phyloP scores from a whole-genome alignment of 2,329 filamentous ascomycete genomes.

The Talaromyces rugulosus region DNA sequence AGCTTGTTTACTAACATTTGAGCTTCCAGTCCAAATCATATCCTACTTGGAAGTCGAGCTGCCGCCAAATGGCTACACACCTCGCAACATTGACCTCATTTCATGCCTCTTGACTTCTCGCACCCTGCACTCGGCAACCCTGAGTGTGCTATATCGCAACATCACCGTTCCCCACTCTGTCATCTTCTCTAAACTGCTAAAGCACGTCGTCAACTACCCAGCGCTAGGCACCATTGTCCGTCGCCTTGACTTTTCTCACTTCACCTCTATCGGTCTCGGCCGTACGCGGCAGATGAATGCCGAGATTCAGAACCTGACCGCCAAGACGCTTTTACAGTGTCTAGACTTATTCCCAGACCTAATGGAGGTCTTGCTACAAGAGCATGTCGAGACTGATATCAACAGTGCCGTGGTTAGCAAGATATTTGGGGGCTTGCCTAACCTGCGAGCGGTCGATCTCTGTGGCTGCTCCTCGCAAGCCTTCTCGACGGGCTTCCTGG shows the following conservation, averaged over 20 bases:
- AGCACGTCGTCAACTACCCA: slow-evolving; percentile 63
- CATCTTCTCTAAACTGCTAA: slow-evolving; percentile 77
- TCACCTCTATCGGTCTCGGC: slow-evolving; percentile 74
- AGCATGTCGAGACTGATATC: slow-evolving; percentile 75
- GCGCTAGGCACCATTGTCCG: slow-evolving; percentile 70
- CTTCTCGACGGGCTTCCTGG: slow-evolving; percentile 64
- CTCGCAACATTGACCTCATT: slow-evolving; percentile 74
- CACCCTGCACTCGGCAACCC: slow-evolving; percentile 66
- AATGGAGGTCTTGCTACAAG: slow-evolving; percentile 73
- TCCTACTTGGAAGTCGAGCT: slow-evolving; percentile 70
- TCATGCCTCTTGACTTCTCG: slow-evolving; percentile 72
- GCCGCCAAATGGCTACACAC: slow-evolving; percentile 68
- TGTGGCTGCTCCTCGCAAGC: slow-evolving; percentile 66
- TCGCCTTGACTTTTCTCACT: slow-evolving; percentile 79
- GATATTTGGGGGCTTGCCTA: slow-evolving; percentile 63
- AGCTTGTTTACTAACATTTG: slow-evolving; percentile 11
- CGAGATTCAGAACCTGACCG: slow-evolving; percentile 71
- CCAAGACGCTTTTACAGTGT: slow-evolving; percentile 67
- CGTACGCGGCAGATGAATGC: slow-evolving; percentile 69
- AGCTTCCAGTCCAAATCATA: slow-evolving; percentile 62
- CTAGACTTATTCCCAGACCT: slow-evolving; percentile 68
- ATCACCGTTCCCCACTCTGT: slow-evolving; percentile 79
- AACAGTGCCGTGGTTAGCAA: slow-evolving; percentile 64
- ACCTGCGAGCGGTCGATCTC: slow-evolving; percentile 67
- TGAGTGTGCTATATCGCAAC: slow-evolving; percentile 71